Percentiles rank a stretch among this genome's conserved stretches.
phyloP scores from a whole-genome alignment of 805 yeast species.

The Lipomyces mesembrius region DNA sequence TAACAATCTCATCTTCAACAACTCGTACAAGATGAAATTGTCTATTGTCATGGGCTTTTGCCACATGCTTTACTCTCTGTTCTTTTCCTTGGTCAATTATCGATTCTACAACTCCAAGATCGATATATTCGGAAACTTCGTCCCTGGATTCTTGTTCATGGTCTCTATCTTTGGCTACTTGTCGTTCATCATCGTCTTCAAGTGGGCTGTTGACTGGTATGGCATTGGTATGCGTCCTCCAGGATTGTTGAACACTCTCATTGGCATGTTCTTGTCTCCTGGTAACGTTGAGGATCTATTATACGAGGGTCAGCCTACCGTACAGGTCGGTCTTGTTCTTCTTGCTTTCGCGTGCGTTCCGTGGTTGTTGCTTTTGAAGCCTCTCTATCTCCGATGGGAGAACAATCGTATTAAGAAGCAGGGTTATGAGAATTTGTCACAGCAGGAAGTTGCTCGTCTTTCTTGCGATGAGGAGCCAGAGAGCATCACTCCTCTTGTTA shows the following conservation, averaged over 20 bases:
- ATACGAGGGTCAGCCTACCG: slow-evolving; percentile 74
- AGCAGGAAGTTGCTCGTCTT: slow-evolving; percentile 46
- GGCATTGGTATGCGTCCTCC: slow-evolving; percentile 81
- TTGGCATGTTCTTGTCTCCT: slow-evolving; percentile 93
- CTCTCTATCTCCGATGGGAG: slow-evolving; percentile 67
- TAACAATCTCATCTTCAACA: slow-evolving; percentile 83
- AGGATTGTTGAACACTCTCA: slow-evolving; percentile 89
- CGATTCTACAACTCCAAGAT: slow-evolving; percentile 67
- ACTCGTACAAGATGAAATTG: slow-evolving; percentile 96
- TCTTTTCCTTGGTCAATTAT: slow-evolving; percentile 84
- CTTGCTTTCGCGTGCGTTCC: slow-evolving; percentile 92
- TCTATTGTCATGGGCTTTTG: slow-evolving; percentile 91
- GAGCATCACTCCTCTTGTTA: slow-evolving; percentile 42
- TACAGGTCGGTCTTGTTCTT: slow-evolving; percentile 73
- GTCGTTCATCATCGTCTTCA: slow-evolving; percentile 81
- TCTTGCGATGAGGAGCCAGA: slow-evolving; percentile 45
- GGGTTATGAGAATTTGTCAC: slow-evolving; percentile 58
- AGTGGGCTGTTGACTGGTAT: slow-evolving; percentile 94
- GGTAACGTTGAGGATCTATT: slow-evolving; percentile 82
- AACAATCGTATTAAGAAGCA: slow-evolving; percentile 56
- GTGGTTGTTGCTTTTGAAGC: slow-evolving; percentile 84
- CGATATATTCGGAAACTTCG: slow-evolving; percentile 88
- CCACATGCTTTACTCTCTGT: slow-evolving; percentile 90
- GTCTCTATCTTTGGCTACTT: slow-evolving; percentile 95
- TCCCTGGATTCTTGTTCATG: slow-evolving; percentile 94